Evolutionary conservation across 2,329 filamentous ascomycete genomes (phyloP).

Genomic region (Microdochium nivale): DNA sequence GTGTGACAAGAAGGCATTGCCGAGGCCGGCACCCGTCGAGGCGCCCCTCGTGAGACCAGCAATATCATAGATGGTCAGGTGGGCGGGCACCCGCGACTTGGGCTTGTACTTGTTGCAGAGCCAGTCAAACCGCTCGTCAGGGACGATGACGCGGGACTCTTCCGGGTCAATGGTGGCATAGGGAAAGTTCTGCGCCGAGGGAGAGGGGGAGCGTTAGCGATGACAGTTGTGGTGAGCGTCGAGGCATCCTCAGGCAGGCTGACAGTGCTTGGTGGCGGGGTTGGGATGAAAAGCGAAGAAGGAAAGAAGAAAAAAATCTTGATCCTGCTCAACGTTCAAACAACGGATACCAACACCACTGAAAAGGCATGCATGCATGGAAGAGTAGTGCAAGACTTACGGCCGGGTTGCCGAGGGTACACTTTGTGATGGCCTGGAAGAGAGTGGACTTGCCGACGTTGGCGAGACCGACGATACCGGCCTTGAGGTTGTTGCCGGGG

Average conservation of each 20-base stretch:
- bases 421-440: constrained; percentile 99
- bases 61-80: constrained; percentile 97
- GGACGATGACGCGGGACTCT: constrained; percentile 94
- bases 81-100: constrained; percentile 93
- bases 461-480: constrained; percentile 97
- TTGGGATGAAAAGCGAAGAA: not conserved
- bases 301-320: not conserved
- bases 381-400: constrained; percentile 38
- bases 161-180: constrained; percentile 99
- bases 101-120: constrained; percentile 93
- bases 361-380: not conserved
- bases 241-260: constrained; percentile 14
- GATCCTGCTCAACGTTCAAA: not conserved
- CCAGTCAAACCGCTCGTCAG: constrained; percentile 94
- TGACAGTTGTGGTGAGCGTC: constrained; percentile 8
- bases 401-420: constrained; percentile 91
- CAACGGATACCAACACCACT: not conserved
- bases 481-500: constrained; percentile 97
- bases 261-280: constrained; percentile 12
- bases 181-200: constrained; percentile 69
- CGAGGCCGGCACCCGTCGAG: constrained; percentile 93
- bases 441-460: constrained; percentile 99
- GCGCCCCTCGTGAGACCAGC: constrained; percentile 92
- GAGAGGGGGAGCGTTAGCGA: constrained; percentile 15
- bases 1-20: constrained; percentile 96